Evolutionary conservation across 2,329 filamentous ascomycete genomes (phyloP).

Genomic region (Pseudogymnoascus sp.): DNA sequence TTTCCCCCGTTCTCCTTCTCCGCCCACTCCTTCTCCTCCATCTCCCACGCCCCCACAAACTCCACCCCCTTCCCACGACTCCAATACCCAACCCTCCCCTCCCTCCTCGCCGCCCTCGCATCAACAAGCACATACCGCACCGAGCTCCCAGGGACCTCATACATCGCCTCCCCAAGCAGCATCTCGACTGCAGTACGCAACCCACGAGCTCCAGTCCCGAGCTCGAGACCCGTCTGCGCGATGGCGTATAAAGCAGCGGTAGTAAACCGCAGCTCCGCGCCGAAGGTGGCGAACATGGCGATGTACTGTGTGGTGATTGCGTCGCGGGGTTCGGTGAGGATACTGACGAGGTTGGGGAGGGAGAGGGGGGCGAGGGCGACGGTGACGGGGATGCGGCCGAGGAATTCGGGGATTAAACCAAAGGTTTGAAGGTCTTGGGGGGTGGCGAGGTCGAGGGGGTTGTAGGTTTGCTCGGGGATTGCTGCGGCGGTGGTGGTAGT

Average conservation of each 20-base stretch:
- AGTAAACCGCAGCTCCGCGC: slow-evolving; percentile 74
- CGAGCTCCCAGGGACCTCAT: slow-evolving; percentile 56
- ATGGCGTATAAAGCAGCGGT: slow-evolving; percentile 73
- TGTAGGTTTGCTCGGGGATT: slow-evolving; percentile 23
- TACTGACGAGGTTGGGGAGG: slow-evolving; percentile 63
- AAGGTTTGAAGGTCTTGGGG: slow-evolving; percentile 74
- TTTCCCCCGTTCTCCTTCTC: slow-evolving; percentile 12
- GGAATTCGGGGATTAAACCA: slow-evolving; percentile 89
- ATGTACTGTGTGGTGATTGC: slow-evolving; percentile 83
- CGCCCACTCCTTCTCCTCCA: slow-evolving; percentile 44
- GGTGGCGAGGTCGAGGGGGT: slow-evolving; percentile 60
- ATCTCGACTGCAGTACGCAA: slow-evolving; percentile 76
- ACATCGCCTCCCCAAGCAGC: slow-evolving; percentile 72
- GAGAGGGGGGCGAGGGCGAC: slow-evolving; percentile 75
- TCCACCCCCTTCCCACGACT: slow-evolving; percentile 64
- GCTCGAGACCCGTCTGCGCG: slow-evolving; percentile 54
- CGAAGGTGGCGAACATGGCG: slow-evolving; percentile 70
- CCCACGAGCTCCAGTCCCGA: slow-evolving; percentile 73
- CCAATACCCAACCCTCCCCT: slow-evolving; percentile 54
- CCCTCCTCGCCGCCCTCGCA: slow-evolving; percentile 51
- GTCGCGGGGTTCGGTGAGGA: slow-evolving; percentile 88
- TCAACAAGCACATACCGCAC: slow-evolving; percentile 69
- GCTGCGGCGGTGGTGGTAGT: not conserved
- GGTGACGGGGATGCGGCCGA: slow-evolving; percentile 88
- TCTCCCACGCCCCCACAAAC: slow-evolving; percentile 58